Evolutionary conservation across 1,284 basidiomycete species (phyloP).

Genomic region (Moesziomyces sp.): DNA sequence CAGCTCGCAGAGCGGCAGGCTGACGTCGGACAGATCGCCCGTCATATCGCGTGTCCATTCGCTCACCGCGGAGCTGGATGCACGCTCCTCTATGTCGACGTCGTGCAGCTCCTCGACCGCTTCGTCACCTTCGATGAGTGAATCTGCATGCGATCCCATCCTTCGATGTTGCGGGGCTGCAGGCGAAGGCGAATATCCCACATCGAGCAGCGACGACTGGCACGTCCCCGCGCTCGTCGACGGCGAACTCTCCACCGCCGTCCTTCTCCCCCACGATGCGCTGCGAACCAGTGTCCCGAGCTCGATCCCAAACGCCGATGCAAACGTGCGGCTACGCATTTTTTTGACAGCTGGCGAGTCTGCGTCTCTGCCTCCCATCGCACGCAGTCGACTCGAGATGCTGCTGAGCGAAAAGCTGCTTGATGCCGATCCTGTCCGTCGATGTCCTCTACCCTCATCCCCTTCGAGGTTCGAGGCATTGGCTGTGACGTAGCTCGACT

Average conservation of each 20-base stretch:
- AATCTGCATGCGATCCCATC: constrained; percentile 27
- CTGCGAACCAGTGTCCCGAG: constrained; percentile 11
- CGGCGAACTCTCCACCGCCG: constrained; percentile 20
- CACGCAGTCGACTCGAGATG: constrained; percentile 21
- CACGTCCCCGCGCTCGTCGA: constrained; percentile 22
- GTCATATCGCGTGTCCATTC: neutral
- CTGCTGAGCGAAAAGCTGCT: constrained; percentile 17
- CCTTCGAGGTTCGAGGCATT: constrained; percentile 1
- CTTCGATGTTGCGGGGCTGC: constrained; percentile 7
- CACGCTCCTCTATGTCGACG: constrained; percentile 1
- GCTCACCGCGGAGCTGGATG: neutral
- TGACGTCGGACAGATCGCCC: constrained; percentile 17
- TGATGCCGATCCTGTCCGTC: constrained; percentile 16
- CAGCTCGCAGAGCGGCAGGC: constrained; percentile 1
- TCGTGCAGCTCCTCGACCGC: constrained; percentile 15
- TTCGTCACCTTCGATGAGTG: constrained; percentile 27
- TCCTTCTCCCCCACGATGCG: constrained; percentile 3
- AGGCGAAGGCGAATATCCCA: constrained; percentile 27
- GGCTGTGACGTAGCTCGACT: constrained; percentile 11
- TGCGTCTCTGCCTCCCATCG: constrained; percentile 3
- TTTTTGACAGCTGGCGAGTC: constrained; percentile 10
- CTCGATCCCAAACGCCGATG: constrained; percentile 40
- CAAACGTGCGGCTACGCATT: constrained; percentile 36
- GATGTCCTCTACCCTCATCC: neutral
- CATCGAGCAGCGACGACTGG: constrained; percentile 14